Conservation (phyloP, 106 monocot species). For the Dactylorhiza incarnata region DNA sequence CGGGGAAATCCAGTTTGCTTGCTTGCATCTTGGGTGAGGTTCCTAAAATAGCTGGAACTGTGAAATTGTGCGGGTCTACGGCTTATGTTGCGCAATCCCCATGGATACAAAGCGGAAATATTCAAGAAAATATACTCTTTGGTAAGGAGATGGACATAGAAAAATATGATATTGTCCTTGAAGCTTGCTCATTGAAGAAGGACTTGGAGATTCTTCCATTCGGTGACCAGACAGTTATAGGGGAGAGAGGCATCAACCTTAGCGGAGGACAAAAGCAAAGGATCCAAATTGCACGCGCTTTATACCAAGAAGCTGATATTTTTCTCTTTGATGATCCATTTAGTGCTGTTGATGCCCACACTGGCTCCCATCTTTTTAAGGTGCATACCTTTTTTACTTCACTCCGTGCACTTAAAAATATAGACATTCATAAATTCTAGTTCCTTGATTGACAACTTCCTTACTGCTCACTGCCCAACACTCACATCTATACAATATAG, state of each 20-base stretch:
- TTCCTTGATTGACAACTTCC: background rate
- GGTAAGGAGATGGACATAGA: slow-evolving; percentile 67
- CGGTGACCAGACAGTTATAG: slow-evolving; percentile 81
- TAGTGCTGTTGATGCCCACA: slow-evolving; percentile 94
- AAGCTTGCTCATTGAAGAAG: no score
- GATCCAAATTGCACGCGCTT: slow-evolving; percentile 84
- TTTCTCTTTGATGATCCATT: slow-evolving; percentile 91
- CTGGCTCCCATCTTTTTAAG: slow-evolving; percentile 87
- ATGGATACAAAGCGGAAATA: slow-evolving; percentile 97
- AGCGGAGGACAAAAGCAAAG: slow-evolving; percentile 98
- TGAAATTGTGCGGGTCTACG: slow-evolving; percentile 48
- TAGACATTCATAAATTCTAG: no score
- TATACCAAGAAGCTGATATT: slow-evolving; percentile 88
- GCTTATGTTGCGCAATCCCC: slow-evolving; percentile 91
- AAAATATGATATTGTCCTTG: slow-evolving; percentile 56
- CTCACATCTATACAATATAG: background rate
- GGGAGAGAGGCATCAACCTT: slow-evolving; percentile 90
- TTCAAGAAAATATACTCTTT: slow-evolving; percentile 86
- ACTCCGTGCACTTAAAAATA: no score
- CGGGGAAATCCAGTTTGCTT: slow-evolving; percentile 79
- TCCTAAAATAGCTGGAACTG: slow-evolving; percentile 59
- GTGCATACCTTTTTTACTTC: slow-evolving; percentile 16
- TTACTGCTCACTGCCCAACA: background rate
- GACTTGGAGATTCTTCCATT: slow-evolving; percentile 78
- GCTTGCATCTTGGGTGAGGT: slow-evolving; percentile 81